Conservation (phyloP, 257 asterid genomes). For the Nicotiana otophora region DNA sequence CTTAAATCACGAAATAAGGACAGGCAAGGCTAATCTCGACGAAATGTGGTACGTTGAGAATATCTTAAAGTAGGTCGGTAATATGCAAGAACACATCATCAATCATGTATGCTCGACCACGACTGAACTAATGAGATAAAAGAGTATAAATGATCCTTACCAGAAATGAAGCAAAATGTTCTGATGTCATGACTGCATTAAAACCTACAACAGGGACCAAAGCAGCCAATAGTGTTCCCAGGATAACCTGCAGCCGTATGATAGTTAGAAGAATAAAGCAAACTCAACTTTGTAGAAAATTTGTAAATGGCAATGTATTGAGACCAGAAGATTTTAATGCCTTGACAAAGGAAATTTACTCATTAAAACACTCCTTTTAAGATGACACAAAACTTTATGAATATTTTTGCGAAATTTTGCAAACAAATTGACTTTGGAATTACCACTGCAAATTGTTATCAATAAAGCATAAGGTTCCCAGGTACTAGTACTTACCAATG, state of each 20-base stretch:
- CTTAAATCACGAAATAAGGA: not conserved
- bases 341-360: not conserved
- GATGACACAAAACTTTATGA: too few relatives aligned
- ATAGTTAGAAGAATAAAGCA: not conserved
- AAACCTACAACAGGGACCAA: constrained; percentile 98
- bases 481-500: constrained; percentile 58
- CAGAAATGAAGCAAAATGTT: constrained; percentile 93
- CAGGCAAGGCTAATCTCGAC: not conserved
- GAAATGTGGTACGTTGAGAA: not conserved
- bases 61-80: not conserved
- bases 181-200: constrained; percentile 98
- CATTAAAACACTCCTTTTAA: too few relatives aligned
- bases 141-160: constrained; percentile 39
- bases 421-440: too few relatives aligned
- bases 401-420: too few relatives aligned
- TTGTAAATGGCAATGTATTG: not conserved
- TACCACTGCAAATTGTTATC: not conserved
- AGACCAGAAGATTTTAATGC: not conserved
- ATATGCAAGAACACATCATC: not conserved
- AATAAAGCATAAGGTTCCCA: not conserved
- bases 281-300: not conserved
- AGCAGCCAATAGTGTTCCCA: constrained; percentile 88
- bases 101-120: not conserved
- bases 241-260: constrained; percentile 55
- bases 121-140: not conserved